Conservation (phyloP, 306 rosid genomes). For the Malus sieversii region DNA sequence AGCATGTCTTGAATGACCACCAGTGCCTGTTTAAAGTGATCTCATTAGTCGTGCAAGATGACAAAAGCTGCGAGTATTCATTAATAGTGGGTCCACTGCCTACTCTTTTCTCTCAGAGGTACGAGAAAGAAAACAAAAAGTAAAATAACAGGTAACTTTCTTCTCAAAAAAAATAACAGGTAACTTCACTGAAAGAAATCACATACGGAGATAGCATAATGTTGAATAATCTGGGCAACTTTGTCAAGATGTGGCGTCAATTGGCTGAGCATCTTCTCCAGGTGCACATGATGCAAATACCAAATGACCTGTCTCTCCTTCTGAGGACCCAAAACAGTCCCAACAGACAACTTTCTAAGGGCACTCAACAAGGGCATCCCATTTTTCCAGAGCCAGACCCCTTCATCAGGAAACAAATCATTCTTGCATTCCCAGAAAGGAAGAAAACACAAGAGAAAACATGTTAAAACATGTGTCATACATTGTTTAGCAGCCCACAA, state of each 20-base stretch:
- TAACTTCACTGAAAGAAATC: constrained; percentile 8
- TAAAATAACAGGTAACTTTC: background rate
- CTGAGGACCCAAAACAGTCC: constrained; percentile 73
- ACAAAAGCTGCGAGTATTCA: background rate
- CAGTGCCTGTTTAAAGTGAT: constrained; percentile 48
- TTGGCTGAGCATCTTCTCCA: constrained; percentile 72
- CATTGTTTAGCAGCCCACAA: background rate
- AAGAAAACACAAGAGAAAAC: background rate
- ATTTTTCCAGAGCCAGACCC: constrained; percentile 81
- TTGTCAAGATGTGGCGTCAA: constrained; percentile 67
- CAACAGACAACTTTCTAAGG: constrained; percentile 74
- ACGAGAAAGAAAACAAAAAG: background rate
- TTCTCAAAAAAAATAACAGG: background rate
- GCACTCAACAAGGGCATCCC: constrained; percentile 88
- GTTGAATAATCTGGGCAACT: constrained; percentile 77
- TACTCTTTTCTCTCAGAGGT: background rate
- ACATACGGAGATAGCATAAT: constrained; percentile 91
- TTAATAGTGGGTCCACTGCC: background rate
- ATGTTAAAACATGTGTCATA: background rate
- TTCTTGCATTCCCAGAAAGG: constrained; percentile 46
- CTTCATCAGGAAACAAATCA: constrained; percentile 91
- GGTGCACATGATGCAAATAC: constrained; percentile 73
- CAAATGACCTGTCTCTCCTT: constrained; percentile 75
- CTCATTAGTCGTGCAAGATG: constrained; percentile 11
- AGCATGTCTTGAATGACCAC: constrained; percentile 86